Conservation (phyloP, 2,329 filamentous ascomycete genomes). For the Phyllosticta citriasiana region DNA sequence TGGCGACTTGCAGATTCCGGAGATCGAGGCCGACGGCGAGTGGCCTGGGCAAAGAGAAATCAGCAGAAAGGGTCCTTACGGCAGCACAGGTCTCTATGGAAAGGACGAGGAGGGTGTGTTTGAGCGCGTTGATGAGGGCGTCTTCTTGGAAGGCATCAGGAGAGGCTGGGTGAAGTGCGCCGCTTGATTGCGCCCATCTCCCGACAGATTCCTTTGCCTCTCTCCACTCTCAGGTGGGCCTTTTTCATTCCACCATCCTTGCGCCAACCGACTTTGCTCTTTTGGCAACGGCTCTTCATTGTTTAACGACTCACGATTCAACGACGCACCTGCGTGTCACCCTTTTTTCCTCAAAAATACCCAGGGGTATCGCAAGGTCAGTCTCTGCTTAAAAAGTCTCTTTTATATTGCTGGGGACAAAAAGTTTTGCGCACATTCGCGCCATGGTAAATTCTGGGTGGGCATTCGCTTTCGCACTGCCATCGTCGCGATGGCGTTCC, state of each 20-base stretch:
- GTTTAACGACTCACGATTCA: background rate
- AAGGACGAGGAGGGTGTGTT: conserved; percentile 37
- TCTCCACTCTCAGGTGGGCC: background rate
- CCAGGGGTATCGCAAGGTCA: background rate
- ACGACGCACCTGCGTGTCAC: background rate
- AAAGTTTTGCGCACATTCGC: background rate
- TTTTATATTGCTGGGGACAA: background rate
- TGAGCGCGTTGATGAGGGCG: conserved; percentile 28
- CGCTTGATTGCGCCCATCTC: conserved; percentile 19
- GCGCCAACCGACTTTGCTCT: background rate
- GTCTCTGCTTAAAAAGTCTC: background rate
- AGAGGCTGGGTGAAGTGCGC: conserved; percentile 26
- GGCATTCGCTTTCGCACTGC: background rate
- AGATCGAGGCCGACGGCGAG: conserved; percentile 29
- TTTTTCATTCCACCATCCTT: background rate
- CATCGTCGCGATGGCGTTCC: background rate
- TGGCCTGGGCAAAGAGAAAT: conserved; percentile 31
- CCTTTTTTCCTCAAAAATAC: background rate
- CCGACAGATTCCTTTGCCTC: background rate
- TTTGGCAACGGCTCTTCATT: background rate
- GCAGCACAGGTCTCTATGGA: conserved; percentile 39
- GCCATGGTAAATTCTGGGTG: background rate
- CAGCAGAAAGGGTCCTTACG: conserved; percentile 40
- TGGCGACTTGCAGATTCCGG: conserved; percentile 38
- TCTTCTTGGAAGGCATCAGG: conserved; percentile 29